Evolutionary conservation across 2,329 filamentous ascomycete species (phyloP), one percentile per base, ranked within the genome.

Genomic region (Mycosphaerella arachidis): DNA sequence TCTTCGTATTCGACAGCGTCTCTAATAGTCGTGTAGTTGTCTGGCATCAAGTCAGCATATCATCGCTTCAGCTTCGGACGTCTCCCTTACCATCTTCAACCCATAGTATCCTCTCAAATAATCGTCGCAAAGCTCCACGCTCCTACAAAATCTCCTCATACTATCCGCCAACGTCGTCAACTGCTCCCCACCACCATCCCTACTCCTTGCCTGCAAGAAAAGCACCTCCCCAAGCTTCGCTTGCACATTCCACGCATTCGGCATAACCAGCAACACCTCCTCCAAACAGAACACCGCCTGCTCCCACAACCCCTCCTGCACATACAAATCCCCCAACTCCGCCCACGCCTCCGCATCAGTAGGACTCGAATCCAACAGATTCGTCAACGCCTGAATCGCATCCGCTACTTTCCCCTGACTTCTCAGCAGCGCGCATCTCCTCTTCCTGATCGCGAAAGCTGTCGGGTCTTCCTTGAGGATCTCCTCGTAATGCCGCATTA

Each of bases 231-330:
- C 94, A 29, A 97, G 76, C 53, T 89, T 86, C 53, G 92, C 92
- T 74, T 97, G 92, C 65, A 96, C 85, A 89, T 96, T 97, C 92
- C 94, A 99, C 20, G 93, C 91, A 78, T 96, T 96, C 4, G 94
- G 93, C 56, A 86, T 84, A 59, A 96, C 81, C 55, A 97, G 79
- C 48, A 99, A 76, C 20, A 96, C 91, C 74, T 99, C 94, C 74
- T 99, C 94, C 48, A 96, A 78, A 61, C 91, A 88, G 74, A 89
- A 96, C 54, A 96, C 86, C 43, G 92, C 90, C 74, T 97, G 93
- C 13, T 86, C 78, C 71, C 89, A 91, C 68, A 93, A 77, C 0
- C 89, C 91, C 71, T 93, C 89, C 20, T 82, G 82, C 31, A 92
- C 81, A 75, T 99, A 97, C 62, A 97, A 77, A 72, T 96, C 91